Conservation (phyloP, 495 filamentous ascomycete species). For the Darksidea phi region DNA sequence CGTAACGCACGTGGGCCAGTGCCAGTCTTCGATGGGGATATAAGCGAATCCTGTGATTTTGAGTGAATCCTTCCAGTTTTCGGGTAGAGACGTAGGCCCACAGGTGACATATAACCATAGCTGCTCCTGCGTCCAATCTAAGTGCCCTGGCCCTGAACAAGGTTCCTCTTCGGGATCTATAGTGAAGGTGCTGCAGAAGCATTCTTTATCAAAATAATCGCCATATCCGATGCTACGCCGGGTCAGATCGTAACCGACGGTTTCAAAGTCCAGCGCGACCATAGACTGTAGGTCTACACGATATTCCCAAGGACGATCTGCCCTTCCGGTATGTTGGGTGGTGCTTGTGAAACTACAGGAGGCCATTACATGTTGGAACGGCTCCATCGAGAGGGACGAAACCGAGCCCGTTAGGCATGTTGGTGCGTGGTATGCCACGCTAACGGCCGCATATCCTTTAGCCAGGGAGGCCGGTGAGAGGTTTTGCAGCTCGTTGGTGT, state of each 20-base stretch:
- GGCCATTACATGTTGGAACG: slow-evolving; percentile 10
- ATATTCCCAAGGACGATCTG: slow-evolving; percentile 21
- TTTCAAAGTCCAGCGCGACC: slow-evolving; percentile 21
- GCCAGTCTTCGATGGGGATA: slow-evolving; percentile 23
- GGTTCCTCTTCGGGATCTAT: slow-evolving; percentile 9
- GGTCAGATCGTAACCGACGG: slow-evolving; percentile 22
- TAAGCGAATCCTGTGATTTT: slow-evolving; percentile 14
- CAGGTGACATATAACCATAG: slow-evolving; percentile 23
- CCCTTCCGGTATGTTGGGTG: slow-evolving; percentile 20
- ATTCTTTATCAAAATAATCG: slow-evolving; percentile 23
- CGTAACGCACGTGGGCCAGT: slow-evolving; percentile 15
- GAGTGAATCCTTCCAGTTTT: slow-evolving; percentile 14
- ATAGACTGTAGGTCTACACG: slow-evolving; percentile 6
- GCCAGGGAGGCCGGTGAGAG: slow-evolving; percentile 8
- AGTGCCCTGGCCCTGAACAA: neutral
- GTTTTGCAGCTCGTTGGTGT: slow-evolving; percentile 12
- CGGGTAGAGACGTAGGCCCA: slow-evolving; percentile 13
- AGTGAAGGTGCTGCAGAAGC: slow-evolving; percentile 16
- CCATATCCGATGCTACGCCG: neutral
- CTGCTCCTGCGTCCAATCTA: slow-evolving; percentile 15
- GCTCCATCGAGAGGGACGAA: slow-evolving; percentile 7
- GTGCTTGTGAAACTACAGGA: slow-evolving; percentile 18
- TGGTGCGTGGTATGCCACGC: slow-evolving; percentile 11
- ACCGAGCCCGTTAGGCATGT: slow-evolving; percentile 8
- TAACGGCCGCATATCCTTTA: slow-evolving; percentile 14